These are phyloP conservation scores for Suhomyces kunorum DNA, from an alignment of 1,139 yeast species.

Conservation along the genomic window DNA sequence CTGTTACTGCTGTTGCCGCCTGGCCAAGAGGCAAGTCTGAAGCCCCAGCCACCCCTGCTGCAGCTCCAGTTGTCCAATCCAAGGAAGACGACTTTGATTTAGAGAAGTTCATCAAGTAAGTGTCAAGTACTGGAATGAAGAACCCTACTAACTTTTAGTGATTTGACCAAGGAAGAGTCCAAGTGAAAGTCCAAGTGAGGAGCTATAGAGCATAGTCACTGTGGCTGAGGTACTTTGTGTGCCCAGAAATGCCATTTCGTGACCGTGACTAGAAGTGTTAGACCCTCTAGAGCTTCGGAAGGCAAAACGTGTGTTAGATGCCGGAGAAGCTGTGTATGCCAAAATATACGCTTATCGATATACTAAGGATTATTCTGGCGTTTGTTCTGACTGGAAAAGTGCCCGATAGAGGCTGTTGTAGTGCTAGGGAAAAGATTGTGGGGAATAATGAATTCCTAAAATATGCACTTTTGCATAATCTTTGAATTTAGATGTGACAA, in stretches of 20 bases:
- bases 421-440: no score
- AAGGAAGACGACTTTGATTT: constrained; percentile 61
- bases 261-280: not conserved
- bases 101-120: constrained; percentile 60
- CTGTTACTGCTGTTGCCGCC: constrained; percentile 46
- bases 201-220: not conserved
- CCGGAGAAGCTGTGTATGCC: not conserved
- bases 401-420: not conserved
- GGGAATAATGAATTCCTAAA: no score
- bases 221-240: no score
- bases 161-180: constrained; percentile 45
- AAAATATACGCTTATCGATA: not conserved
- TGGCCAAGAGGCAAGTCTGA: constrained; percentile 42
- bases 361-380: not conserved
- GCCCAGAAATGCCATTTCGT: not conserved
- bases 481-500: no score
- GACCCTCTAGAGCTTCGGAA: not conserved
- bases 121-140: constrained; percentile 17
- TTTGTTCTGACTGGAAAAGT: not conserved
- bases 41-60: constrained; percentile 29
- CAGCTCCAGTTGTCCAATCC: constrained; percentile 31
- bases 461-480: no score
- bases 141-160: constrained; percentile 39
- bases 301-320: no score
- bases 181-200: constrained; percentile 22